Evolutionary conservation across 768 basidiomycete genomes (phyloP).

Genomic region (Suillus fuscotomentosus): DNA sequence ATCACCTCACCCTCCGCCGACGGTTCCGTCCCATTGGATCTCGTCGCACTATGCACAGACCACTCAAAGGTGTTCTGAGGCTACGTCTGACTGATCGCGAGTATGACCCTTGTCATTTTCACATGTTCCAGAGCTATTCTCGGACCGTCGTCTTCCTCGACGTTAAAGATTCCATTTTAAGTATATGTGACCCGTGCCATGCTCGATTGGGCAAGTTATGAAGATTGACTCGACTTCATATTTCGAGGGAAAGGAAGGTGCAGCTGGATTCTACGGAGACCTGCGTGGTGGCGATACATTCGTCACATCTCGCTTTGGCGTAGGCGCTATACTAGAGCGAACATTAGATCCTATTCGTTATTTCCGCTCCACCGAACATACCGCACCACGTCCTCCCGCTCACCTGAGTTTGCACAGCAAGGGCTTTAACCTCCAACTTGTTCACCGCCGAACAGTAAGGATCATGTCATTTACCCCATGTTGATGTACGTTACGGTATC

Average conservation of each 20-base stretch:
- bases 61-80: too few species aligned
- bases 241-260: conserved; percentile 8
- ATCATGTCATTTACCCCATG: not conserved
- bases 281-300: conserved; percentile 6
- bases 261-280: conserved; percentile 4
- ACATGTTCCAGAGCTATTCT: not conserved
- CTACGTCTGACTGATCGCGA: not conserved
- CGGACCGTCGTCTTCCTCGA: conserved; percentile 1
- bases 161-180: conserved; percentile 28
- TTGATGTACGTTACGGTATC: not conserved
- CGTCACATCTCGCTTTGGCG: too few species aligned
- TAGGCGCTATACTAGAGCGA: too few species aligned
- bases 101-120: conserved; percentile 5
- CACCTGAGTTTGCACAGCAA: not conserved
- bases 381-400: not conserved
- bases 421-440: not conserved
- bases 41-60: too few species aligned
- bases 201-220: not conserved
- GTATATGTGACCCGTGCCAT: conserved; percentile 19
- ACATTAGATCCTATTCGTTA: not conserved
- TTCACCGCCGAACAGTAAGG: not conserved
- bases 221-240: conserved; percentile 4
- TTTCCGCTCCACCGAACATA: not conserved
- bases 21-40: conserved; percentile 17
- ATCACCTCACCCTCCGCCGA: conserved; percentile 29